Base-by-base conservation (phyloP, 2,329 filamentous ascomycete genomes). In the Eutypella sp. region DNA sequence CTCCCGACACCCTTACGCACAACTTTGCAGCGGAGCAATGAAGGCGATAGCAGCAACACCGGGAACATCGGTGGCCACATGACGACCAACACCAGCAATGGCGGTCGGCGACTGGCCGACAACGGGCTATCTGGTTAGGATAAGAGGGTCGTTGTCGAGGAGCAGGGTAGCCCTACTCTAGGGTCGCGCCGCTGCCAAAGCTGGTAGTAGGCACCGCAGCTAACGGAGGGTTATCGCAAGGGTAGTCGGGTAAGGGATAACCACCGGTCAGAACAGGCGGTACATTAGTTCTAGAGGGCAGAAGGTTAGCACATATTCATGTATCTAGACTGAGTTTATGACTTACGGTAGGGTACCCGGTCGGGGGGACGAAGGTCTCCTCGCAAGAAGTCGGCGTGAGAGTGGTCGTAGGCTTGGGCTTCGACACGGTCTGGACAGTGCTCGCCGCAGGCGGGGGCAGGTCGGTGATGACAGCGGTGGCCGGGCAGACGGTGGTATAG, bases 401-500 rank as follows among this genome's bases (percentile, higher is more conserved):
- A 39, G 56, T 60, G 15, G 53, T 48, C 46, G 53, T 56, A 25
- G 51, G 48, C 19, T 55, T 42, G 18, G 56, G 42, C 49, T 52
- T 52, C 41, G 55, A 60, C 47, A 54, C 48, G 40, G 56, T 59
- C 25, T 33, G 22, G 34, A 20, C 16, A 18, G 41, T 16, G 7
- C 46, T 41, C 18, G 51, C 49, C 44, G 34, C 38, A 45, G 54
- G 47, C 27, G 48, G 52, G 22, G 56, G 51, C 15, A 46, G 42
- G 33, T 50, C 54, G 24, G 56, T 60, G 43, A 59, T 44, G 9
- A 55, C 39, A 3, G 19, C 52, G 20, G 54, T 57, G 22, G 42
- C 55, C 36, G 60, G 58, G 55, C 59, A 63, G 18, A 62, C 51
- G 18, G 60, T 62, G n/a, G 59, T 62, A 51, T 57, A 59, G n/a